Evolutionary conservation across 495 filamentous ascomycete genomes (phyloP).

Genomic region (Tuber borchii): DNA sequence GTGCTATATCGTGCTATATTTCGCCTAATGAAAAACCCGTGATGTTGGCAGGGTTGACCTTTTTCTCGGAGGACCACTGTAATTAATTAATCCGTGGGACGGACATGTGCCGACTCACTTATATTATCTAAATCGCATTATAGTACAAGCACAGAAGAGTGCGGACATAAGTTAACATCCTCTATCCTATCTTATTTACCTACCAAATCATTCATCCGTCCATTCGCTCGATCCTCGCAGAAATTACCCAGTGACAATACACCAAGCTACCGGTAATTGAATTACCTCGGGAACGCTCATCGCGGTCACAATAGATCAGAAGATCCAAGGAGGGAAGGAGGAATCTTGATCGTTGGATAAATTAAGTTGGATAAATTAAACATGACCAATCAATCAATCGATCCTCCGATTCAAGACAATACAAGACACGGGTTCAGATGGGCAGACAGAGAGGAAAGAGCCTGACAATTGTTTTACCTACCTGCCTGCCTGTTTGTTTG

Average conservation of each 20-base stretch:
- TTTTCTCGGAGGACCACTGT: background rate
- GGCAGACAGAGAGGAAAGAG: background rate
- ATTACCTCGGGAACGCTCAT: background rate
- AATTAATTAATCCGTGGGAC: background rate
- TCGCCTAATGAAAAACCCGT: background rate
- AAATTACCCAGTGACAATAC: background rate
- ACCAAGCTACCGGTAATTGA: background rate
- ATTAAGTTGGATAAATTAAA: background rate
- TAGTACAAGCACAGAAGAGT: background rate
- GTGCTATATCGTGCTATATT: background rate
- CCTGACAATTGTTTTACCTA: background rate
- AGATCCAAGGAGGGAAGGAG: background rate
- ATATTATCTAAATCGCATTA: background rate
- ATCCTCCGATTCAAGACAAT: background rate
- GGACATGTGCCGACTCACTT: background rate
- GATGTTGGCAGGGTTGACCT: background rate
- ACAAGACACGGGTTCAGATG: background rate
- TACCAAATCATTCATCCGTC: background rate
- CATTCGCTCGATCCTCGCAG: background rate
- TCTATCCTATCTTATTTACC: background rate
- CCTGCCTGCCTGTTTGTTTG: background rate
- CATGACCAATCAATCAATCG: background rate
- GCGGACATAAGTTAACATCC: background rate
- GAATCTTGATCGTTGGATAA: background rate
- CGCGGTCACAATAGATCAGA: background rate